A percentile compares a stretch with the other conserved stretches of the same genome.
Evolutionary conservation across 2,329 filamentous ascomycete genomes (phyloP).

Genomic region (Clonostachys byssicola): DNA sequence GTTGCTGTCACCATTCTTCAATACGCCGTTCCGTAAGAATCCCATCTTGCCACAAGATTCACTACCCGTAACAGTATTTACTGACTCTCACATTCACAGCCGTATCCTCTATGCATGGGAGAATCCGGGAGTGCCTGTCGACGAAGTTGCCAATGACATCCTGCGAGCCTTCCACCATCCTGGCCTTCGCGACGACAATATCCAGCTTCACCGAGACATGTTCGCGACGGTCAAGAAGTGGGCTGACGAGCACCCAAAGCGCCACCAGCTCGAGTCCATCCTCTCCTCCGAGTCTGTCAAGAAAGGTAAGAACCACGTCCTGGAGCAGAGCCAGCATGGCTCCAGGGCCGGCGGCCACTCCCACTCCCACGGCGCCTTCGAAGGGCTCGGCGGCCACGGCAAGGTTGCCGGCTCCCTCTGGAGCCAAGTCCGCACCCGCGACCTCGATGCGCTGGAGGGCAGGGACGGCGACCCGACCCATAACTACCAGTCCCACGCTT

Average conservation of each 20-base stretch:
- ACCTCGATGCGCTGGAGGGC: slow-evolving; percentile 50
- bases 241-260: slow-evolving; percentile 66
- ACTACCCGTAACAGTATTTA: not conserved
- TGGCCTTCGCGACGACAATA: slow-evolving; percentile 66
- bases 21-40: slow-evolving; percentile 73
- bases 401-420: slow-evolving; percentile 57
- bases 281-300: slow-evolving; percentile 81
- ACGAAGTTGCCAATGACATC: slow-evolving; percentile 80
- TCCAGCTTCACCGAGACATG: slow-evolving; percentile 85
- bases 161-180: slow-evolving; percentile 88
- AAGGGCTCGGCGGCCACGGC: slow-evolving; percentile 46
- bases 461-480: slow-evolving; percentile 31
- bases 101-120: slow-evolving; percentile 92
- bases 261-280: slow-evolving; percentile 66
- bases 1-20: slow-evolving; percentile 74
- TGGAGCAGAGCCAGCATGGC: slow-evolving; percentile 27
- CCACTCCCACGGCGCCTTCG: slow-evolving; percentile 31
- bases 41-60: not conserved
- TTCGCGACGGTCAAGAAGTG: slow-evolving; percentile 80
- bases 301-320: slow-evolving; percentile 73
- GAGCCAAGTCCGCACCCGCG: slow-evolving; percentile 56
- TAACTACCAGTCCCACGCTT: slow-evolving; percentile 31
- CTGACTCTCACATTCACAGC: slow-evolving; percentile 22
- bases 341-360: slow-evolving; percentile 22
- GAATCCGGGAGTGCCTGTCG: slow-evolving; percentile 74